Conservation (phyloP, 2,329 filamentous ascomycete genomes). For the Fusarium sp. region DNA sequence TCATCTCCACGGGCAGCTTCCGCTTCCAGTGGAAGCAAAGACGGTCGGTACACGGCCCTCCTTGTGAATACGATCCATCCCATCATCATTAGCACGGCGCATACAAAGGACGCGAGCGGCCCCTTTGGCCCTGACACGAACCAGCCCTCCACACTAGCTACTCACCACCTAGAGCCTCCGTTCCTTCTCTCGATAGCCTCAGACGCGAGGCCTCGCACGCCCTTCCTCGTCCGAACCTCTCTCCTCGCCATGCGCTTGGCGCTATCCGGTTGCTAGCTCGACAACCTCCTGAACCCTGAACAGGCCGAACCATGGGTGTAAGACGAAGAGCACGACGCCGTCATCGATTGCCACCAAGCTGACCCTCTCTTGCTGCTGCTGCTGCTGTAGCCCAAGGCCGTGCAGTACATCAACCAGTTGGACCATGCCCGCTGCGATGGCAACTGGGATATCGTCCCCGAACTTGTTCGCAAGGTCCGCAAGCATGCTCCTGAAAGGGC, state of each 20-base stretch:
- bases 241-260: conserved; percentile 46
- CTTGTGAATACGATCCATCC: conserved; percentile 35
- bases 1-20: conserved; percentile 30
- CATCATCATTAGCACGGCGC: conserved; percentile 19
- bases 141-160: background rate
- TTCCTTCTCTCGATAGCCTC: background rate
- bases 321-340: conserved; percentile 40
- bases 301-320: conserved; percentile 56
- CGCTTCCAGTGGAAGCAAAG: background rate
- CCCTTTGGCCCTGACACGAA: conserved; percentile 6
- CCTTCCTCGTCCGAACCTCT: conserved; percentile 2
- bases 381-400: conserved; percentile 76
- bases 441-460: conserved; percentile 88
- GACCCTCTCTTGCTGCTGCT: conserved; percentile 39
- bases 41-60: conserved; percentile 19
- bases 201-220: conserved; percentile 9
- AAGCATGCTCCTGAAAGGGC: conserved; percentile 91
- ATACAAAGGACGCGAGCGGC: conserved; percentile 12
- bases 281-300: conserved; percentile 52
- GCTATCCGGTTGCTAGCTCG: conserved; percentile 43
- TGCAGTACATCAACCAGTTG: conserved; percentile 85
- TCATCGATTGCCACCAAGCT: conserved; percentile 31
- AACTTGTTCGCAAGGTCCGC: conserved; percentile 91
- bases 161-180: background rate
- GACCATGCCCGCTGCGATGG: conserved; percentile 91